Conservation (phyloP, 169 alveolate genomes). For the Plasmodium billcollinsi region DNA sequence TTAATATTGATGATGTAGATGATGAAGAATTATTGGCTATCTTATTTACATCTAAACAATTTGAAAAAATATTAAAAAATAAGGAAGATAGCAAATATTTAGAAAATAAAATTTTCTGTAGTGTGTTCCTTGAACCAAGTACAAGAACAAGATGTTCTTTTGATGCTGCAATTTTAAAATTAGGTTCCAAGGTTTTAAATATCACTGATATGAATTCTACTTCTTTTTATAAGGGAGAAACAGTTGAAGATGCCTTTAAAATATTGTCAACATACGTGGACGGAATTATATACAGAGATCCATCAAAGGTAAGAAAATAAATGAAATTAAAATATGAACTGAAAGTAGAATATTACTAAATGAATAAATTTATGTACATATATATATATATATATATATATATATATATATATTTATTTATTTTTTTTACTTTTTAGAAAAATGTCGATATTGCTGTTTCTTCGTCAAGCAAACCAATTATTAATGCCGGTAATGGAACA, state of each 20-base stretch:
- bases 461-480: slow-evolving; percentile 81
- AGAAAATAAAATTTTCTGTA: slow-evolving; percentile 75
- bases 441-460: slow-evolving; percentile 68
- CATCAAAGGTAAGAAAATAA: slow-evolving; percentile 63
- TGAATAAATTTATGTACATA: neutral
- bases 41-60: slow-evolving; percentile 49
- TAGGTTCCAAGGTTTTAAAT: slow-evolving; percentile 86
- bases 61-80: slow-evolving; percentile 56
- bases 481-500: slow-evolving; percentile 90
- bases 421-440: slow-evolving; percentile 14
- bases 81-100: slow-evolving; percentile 41
- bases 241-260: slow-evolving; percentile 86
- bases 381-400: neutral
- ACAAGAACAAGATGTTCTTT: slow-evolving; percentile 92
- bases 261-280: slow-evolving; percentile 85
- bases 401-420: neutral
- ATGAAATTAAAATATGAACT: neutral
- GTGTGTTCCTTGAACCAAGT: slow-evolving; percentile 87
- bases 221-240: slow-evolving; percentile 87
- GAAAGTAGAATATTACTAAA: neutral
- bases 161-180: slow-evolving; percentile 87
- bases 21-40: slow-evolving; percentile 71
- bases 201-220: slow-evolving; percentile 80
- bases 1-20: slow-evolving; percentile 62
- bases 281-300: slow-evolving; percentile 80